Base-by-base conservation (phyloP, 805 yeast genomes). In the Suhomyces kilbournensis region DNA sequence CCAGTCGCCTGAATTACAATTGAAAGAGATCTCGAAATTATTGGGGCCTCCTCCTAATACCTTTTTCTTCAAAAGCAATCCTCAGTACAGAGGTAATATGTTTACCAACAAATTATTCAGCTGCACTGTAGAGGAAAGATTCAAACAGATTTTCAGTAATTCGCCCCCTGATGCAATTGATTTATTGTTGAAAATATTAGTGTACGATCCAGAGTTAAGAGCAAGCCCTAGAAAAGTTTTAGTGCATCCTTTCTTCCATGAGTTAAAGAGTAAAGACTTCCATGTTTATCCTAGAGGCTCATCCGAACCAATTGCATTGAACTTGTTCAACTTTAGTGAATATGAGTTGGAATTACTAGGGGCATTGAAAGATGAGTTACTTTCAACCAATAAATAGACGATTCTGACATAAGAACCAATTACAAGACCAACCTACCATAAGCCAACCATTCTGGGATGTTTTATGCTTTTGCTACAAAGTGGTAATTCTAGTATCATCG, bases 101-200 rank as follows among this genome's bases (percentile, higher is more conserved):
- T 88, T 79, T 65, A 80, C 88, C 25, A 81, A 80, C 50, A 85
- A 88, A 62, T 68, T 86, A 58, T 82, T 82, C 60, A 72, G 78
- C 45, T 83, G 87, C 44, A 65, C 79, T 17, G 69, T 80, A n/a
- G 74, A 75, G 50, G 79, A 81, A 52, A 63, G 79, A 53, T 76
- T 76, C 56, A 67, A 68, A 58, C 78, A 74, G 50, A 71, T 76
- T 8, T 76, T 89, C 52, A 80, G 74, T 55, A 75, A 87, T 59
- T 92, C 96, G 17, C 86, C 96, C 15, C 84, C 86, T 1, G 89
- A 85, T 54, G 97, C 96, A 23, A 80, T 94, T 54, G 97, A 93
- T 68, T 78, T 94, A 59, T 76, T 94, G 62, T 79, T 87, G 77
- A 80, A 81, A 53, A 83, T 94, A 45, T 80, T 94, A 56, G 96